phyloP scores from a whole-genome alignment of 805 yeast genomes.

The Jamesozyma spencerorum region DNA sequence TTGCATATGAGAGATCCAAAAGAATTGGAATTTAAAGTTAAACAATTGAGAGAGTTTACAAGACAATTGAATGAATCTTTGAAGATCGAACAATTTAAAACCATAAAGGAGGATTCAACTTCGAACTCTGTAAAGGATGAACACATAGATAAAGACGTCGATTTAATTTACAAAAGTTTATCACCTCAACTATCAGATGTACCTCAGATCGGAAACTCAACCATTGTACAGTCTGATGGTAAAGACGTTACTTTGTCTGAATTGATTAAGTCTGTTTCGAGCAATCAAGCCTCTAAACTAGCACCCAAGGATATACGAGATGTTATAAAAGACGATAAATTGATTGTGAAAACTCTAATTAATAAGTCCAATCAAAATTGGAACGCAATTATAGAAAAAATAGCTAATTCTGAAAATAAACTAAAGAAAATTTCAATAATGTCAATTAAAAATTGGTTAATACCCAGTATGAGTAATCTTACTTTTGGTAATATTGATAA shows the following conservation, averaged over 20 bases:
- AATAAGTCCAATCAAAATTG: conserved; percentile 21
- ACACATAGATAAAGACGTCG: conserved; percentile 1
- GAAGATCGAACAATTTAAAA: neutral
- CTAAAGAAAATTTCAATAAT: conserved; percentile 9
- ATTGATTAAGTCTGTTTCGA: conserved; percentile 12
- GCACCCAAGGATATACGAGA: conserved; percentile 14
- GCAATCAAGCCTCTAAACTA: conserved; percentile 10
- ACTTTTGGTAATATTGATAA: conserved; percentile 19
- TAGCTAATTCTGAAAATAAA: conserved; percentile 10
- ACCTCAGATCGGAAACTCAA: neutral
- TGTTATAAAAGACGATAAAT: conserved; percentile 18
- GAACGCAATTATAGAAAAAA: conserved; percentile 18
- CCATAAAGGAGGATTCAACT: neutral
- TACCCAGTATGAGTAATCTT: conserved; percentile 9
- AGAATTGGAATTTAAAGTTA: conserved; percentile 21
- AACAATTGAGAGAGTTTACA: conserved; percentile 24
- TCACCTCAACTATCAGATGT: neutral
- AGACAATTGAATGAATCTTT: conserved; percentile 13
- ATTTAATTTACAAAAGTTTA: conserved; percentile 1
- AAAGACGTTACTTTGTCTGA: conserved; percentile 9
- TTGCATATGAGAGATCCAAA: conserved; percentile 9
- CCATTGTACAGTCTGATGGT: neutral
- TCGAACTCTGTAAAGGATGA: neutral
- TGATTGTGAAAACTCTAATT: conserved; percentile 16
- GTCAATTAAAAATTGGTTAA: conserved; percentile 7